Evolutionary conservation across 768 basidiomycete species (phyloP).

Genomic region (Suillus luteus): DNA sequence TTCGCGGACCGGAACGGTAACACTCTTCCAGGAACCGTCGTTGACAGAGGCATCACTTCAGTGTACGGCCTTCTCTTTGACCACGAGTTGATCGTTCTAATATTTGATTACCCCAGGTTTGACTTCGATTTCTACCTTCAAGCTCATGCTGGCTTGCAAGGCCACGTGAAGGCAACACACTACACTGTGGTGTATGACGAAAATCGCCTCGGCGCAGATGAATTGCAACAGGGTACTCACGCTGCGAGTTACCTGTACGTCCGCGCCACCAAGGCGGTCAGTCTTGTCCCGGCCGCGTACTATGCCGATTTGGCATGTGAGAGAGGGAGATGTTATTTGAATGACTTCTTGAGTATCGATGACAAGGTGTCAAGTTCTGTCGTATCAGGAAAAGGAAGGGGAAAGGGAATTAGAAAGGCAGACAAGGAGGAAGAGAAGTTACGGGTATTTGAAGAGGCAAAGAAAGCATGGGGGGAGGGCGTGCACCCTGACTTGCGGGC

Average conservation of each 20-base stretch:
- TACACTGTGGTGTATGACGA: slow-evolving; percentile 84
- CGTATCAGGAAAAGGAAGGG: slow-evolving; percentile 37
- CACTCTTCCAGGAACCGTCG: slow-evolving; percentile 76
- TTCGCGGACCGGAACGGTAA: slow-evolving; percentile 69
- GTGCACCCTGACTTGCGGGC: slow-evolving; percentile 50
- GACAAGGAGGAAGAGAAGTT: slow-evolving; percentile 36
- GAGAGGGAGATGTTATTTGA: slow-evolving; percentile 73
- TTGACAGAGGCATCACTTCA: slow-evolving; percentile 76
- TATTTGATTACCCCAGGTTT: slow-evolving; percentile 39
- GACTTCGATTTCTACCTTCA: slow-evolving; percentile 72
- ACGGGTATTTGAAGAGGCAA: slow-evolving; percentile 51
- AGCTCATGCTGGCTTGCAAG: slow-evolving; percentile 75
- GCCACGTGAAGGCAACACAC: slow-evolving; percentile 71
- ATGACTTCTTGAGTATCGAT: slow-evolving; percentile 62
- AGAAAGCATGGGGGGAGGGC: slow-evolving; percentile 52
- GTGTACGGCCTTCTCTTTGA: slow-evolving; percentile 44
- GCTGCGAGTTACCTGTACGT: slow-evolving; percentile 74
- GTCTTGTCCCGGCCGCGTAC: slow-evolving; percentile 77
- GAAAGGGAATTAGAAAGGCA: slow-evolving; percentile 34
- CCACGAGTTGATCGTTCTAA: slow-evolving; percentile 15
- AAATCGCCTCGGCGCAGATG: slow-evolving; percentile 64
- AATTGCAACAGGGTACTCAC: slow-evolving; percentile 73
- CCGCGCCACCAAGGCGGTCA: slow-evolving; percentile 82
- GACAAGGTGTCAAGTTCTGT: slow-evolving; percentile 45
- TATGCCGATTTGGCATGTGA: slow-evolving; percentile 86